These are phyloP conservation scores for Mycena vitilis DNA, from an alignment of 768 basidiomycete species.

Conservation along the genomic window DNA sequence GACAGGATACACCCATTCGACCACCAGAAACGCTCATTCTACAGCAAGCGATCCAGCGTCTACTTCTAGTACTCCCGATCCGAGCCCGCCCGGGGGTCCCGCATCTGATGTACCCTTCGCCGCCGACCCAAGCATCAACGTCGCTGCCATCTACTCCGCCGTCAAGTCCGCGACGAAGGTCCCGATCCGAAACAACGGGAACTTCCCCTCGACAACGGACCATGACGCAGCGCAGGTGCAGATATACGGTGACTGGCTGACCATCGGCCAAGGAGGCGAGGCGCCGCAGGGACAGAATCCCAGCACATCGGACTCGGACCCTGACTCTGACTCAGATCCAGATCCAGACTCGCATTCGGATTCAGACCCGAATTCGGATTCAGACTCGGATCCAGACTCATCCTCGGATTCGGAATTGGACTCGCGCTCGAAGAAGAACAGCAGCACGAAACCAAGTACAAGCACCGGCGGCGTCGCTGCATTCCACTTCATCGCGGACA, in stretches of 20 bases:
- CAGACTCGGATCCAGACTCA: too few relatives aligned
- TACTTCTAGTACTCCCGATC: too few relatives aligned
- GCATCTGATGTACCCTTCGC: conserved; percentile 17
- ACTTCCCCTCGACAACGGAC: conserved; percentile 23
- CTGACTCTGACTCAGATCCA: too few relatives aligned
- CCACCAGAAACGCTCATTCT: too few relatives aligned
- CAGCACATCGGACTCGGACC: background rate
- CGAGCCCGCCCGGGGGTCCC: background rate
- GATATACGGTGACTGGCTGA: conserved; percentile 36
- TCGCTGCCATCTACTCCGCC: conserved; percentile 31
- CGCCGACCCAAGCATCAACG: conserved; percentile 37
- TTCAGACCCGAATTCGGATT: too few relatives aligned
- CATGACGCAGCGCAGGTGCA: conserved; percentile 11
- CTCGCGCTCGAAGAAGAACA: too few relatives aligned
- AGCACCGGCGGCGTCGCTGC: conserved; percentile 1
- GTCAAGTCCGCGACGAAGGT: conserved; percentile 28
- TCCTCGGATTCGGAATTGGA: background rate
- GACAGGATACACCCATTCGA: too few relatives aligned
- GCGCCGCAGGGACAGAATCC: too few relatives aligned
- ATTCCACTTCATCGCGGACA: conserved; percentile 39
- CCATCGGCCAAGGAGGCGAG: conserved; percentile 10
- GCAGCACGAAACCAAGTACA: too few relatives aligned
- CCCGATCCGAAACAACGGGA: conserved; percentile 6
- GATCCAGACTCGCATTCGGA: too few relatives aligned
- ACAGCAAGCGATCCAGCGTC: too few relatives aligned